These are phyloP conservation scores for Aegilops tauschii DNA, from an alignment of 176 grass and related monocot species.

Conservation along the genomic window DNA sequence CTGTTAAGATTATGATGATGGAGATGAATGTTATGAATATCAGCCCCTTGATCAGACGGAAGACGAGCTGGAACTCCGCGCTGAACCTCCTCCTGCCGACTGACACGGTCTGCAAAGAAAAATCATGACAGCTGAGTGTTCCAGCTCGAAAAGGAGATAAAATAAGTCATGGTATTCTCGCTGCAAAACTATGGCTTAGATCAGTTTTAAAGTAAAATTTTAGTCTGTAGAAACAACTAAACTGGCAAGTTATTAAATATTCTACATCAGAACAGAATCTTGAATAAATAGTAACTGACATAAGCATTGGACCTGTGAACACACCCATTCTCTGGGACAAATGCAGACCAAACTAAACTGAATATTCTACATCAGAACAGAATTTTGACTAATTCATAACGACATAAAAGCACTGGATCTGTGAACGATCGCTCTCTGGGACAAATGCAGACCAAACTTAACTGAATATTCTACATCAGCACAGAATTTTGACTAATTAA, in stretches of 20 bases:
- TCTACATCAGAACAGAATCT: neutral
- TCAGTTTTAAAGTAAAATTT: neutral
- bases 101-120: slow-evolving; percentile 67
- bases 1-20: slow-evolving; percentile 68
- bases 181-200: neutral
- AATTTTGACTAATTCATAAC: neutral
- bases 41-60: slow-evolving; percentile 92
- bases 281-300: neutral
- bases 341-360: neutral
- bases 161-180: neutral
- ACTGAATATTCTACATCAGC: no score
- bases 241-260: neutral
- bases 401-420: neutral
- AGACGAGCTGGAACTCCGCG: slow-evolving; percentile 88
- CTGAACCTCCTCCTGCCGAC: slow-evolving; percentile 79
- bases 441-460: no score
- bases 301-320: neutral
- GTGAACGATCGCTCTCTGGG: neutral
- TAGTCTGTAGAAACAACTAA: neutral
- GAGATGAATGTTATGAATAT: slow-evolving; percentile 78
- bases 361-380: no score
- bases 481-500: neutral
- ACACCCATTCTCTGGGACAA: neutral
- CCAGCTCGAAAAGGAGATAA: neutral
- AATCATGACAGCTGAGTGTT: slow-evolving; percentile 15